A percentile compares a stretch with the other conserved stretches of the same genome.
Evolutionary conservation across 257 asterid species (phyloP).

Genomic region (Rauvolfia tetraphylla): DNA sequence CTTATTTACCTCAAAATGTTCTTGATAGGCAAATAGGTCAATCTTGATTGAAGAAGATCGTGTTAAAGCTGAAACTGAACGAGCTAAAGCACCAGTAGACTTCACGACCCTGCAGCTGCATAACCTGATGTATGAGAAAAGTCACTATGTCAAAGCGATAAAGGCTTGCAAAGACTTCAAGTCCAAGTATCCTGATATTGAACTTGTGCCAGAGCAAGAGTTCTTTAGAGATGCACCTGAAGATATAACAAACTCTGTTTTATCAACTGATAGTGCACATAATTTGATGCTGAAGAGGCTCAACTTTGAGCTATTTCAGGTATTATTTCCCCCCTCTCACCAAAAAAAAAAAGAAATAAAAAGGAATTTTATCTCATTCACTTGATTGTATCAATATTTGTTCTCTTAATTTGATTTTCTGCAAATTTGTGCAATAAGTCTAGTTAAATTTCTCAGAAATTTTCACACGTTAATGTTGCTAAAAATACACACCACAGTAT

Average conservation of each 20-base stretch:
- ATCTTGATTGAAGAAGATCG: slow-evolving; percentile 93
- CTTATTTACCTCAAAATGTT: slow-evolving; percentile 12
- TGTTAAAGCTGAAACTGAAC: slow-evolving; percentile 81
- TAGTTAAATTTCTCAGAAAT: too few relatives aligned
- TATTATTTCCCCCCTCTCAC: slow-evolving; percentile 16
- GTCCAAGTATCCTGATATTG: slow-evolving; percentile 84
- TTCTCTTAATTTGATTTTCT: neutral
- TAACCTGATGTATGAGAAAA: slow-evolving; percentile 92
- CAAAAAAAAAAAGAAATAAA: neutral
- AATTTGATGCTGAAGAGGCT: slow-evolving; percentile 94
- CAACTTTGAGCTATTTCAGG: slow-evolving; percentile 89
- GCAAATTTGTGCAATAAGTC: neutral
- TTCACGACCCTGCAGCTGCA: slow-evolving; percentile 91
- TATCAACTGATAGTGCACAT: slow-evolving; percentile 63
- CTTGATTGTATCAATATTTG: neutral
- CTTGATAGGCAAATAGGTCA: slow-evolving; percentile 82
- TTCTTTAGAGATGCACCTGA: slow-evolving; percentile 77
- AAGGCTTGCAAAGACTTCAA: slow-evolving; percentile 94
- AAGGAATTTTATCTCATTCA: neutral
- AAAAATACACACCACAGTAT: neutral
- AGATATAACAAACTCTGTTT: slow-evolving; percentile 57
- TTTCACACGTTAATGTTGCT: neutral
- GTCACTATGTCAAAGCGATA: slow-evolving; percentile 91
- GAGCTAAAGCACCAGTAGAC: slow-evolving; percentile 85
- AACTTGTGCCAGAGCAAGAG: slow-evolving; percentile 90